Evolutionary conservation across 352 stramenopile genomes (phyloP).

Genomic region (Globisporangium radiosum): DNA sequence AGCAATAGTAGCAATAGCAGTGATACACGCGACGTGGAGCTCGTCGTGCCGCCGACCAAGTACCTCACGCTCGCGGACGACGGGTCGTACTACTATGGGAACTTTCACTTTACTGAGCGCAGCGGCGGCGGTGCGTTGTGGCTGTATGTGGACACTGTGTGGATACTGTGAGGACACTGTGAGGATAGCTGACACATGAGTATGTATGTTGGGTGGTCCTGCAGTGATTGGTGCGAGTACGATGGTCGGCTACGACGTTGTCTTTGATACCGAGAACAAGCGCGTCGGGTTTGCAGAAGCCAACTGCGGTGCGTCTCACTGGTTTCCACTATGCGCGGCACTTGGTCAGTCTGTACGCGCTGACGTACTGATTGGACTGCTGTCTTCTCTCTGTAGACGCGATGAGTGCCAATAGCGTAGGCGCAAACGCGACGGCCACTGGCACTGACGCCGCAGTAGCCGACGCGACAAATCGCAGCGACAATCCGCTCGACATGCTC

Average conservation of each 20-base stretch:
- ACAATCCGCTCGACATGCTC: constrained; percentile 8
- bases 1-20: constrained; percentile 2
- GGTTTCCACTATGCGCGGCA: no score
- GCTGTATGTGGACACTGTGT: no score
- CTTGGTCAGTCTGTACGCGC: background rate
- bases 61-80: constrained; percentile 57
- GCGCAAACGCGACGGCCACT: constrained; percentile 1
- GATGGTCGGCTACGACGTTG: constrained; percentile 81
- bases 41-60: constrained; percentile 54
- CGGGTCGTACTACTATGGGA: constrained; percentile 42
- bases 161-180: background rate
- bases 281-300: constrained; percentile 77
- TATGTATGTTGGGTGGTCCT: background rate
- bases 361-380: background rate
- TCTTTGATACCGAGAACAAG: constrained; percentile 74
- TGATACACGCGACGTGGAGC: constrained; percentile 40
- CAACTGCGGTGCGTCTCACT: constrained; percentile 36
- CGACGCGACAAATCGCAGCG: background rate
- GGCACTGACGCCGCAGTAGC: background rate
- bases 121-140: constrained; percentile 53
- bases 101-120: constrained; percentile 79
- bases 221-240: constrained; percentile 69
- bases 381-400: background rate
- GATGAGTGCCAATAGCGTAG: background rate
- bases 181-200: background rate